phyloP scores from a whole-genome alignment of 768 basidiomycete species.

The Naematelia aurantialba region DNA sequence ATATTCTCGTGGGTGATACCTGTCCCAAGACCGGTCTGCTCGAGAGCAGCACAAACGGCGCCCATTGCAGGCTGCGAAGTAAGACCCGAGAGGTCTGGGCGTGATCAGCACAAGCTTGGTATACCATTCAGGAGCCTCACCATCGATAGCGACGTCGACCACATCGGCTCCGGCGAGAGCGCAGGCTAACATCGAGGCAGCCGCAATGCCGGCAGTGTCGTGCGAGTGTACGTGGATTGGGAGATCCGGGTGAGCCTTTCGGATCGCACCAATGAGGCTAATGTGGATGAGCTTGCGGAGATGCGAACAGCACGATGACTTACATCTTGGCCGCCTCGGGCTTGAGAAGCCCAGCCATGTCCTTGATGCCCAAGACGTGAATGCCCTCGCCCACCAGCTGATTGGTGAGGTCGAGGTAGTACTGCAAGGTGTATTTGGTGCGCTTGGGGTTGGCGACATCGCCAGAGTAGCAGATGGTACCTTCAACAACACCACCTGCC shows the following conservation, averaged over 20 bases:
- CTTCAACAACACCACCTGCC: conserved; percentile 96
- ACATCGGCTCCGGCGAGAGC: conserved; percentile 98
- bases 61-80: conserved; percentile 99
- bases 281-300: background rate
- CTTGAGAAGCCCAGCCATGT: conserved; percentile 96
- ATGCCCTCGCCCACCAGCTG: conserved; percentile 91
- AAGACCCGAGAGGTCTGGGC: conserved; percentile 96
- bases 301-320: conserved; percentile 41
- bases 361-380: conserved; percentile 95
- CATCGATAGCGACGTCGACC: conserved; percentile 97
- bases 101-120: conserved; percentile 8
- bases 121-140: conserved; percentile 55
- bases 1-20: conserved; percentile 97
- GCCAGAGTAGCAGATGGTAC: conserved; percentile 96
- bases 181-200: conserved; percentile 93
- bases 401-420: conserved; percentile 93
- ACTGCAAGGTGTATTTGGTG: conserved; percentile 93
- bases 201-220: conserved; percentile 96
- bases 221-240: conserved; percentile 99
- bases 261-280: conserved; percentile 79
- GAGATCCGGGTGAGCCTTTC: conserved; percentile 92
- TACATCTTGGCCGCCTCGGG: conserved; percentile 88
- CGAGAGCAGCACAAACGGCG: conserved; percentile 87
- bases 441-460: conserved; percentile 92
- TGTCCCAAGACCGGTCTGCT: conserved; percentile 88